phyloP scores from a whole-genome alignment of 148 eudicot species.

The Camellia granthamiana region DNA sequence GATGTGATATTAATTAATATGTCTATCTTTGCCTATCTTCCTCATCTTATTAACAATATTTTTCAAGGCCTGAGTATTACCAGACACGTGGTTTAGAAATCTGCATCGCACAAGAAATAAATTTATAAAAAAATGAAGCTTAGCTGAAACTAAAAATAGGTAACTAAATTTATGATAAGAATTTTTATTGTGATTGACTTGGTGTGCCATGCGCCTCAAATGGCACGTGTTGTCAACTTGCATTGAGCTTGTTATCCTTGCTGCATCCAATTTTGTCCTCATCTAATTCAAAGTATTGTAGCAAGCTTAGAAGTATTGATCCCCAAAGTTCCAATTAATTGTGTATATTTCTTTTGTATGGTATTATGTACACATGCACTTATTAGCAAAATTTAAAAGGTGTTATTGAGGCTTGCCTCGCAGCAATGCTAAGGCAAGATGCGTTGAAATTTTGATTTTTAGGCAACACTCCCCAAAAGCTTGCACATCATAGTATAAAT shows the following conservation, averaged over 20 bases:
- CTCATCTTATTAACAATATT: background rate
- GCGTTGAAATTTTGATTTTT: too few relatives aligned
- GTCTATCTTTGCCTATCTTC: background rate
- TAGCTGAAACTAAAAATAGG: background rate
- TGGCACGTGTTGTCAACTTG: background rate
- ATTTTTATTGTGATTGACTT: background rate
- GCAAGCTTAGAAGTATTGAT: background rate
- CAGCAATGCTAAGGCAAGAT: too few relatives aligned
- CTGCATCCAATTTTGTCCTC: background rate
- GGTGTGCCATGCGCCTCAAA: background rate
- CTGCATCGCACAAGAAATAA: background rate
- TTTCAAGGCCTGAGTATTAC: background rate
- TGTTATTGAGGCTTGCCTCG: too few relatives aligned
- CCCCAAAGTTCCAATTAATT: conserved; percentile 2
- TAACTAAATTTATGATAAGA: background rate
- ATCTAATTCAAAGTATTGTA: background rate
- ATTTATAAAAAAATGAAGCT: conserved; percentile 1
- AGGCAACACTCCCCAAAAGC: too few relatives aligned
- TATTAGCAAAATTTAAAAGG: too few relatives aligned
- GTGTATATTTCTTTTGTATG: background rate
- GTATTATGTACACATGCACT: background rate
- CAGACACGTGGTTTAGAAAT: background rate
- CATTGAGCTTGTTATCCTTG: conserved; percentile 3
- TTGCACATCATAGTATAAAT: too few relatives aligned
- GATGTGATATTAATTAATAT: background rate